Percentiles rank a stretch among this genome's conserved stretches.
Conservation (phyloP, 1,139 yeast species). For the Suhomyces anneliseae region DNA sequence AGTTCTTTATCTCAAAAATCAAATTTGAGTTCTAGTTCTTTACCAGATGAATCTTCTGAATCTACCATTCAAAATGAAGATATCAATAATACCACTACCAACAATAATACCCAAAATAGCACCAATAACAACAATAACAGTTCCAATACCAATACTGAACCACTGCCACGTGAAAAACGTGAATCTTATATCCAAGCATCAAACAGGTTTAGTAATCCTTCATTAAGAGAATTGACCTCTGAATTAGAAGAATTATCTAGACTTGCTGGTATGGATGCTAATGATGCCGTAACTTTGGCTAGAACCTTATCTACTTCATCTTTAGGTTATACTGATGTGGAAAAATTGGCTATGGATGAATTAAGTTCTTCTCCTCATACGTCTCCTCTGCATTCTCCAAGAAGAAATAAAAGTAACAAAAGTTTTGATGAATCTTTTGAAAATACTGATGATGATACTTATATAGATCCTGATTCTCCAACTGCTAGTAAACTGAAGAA, state of each 20-base stretch:
- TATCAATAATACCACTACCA: not conserved
- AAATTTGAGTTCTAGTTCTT: slow-evolving; percentile 21
- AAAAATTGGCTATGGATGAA: slow-evolving; percentile 47
- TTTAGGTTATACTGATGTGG: slow-evolving; percentile 56
- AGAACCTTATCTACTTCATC: slow-evolving; percentile 65
- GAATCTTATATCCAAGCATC: slow-evolving; percentile 12
- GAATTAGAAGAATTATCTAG: slow-evolving; percentile 67
- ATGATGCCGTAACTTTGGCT: slow-evolving; percentile 74
- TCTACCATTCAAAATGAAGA: slow-evolving; percentile 4
- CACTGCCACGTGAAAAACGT: slow-evolving; percentile 6
- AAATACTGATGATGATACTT: slow-evolving; percentile 8
- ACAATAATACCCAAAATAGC: not conserved
- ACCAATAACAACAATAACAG: not conserved
- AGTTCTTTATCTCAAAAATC: slow-evolving; percentile 35
- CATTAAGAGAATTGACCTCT: slow-evolving; percentile 63
- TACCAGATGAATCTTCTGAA: slow-evolving; percentile 6
- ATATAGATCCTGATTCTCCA: slow-evolving; percentile 13
- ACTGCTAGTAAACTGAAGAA: slow-evolving; percentile 4
- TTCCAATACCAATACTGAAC: not conserved
- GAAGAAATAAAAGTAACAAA: slow-evolving; percentile 5
- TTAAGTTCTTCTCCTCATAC: slow-evolving; percentile 22
- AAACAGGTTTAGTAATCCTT: slow-evolving; percentile 44
- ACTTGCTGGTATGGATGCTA: slow-evolving; percentile 70
- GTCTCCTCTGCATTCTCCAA: slow-evolving; percentile 15
- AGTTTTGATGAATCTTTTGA: slow-evolving; percentile 6